phyloP scores from a whole-genome alignment of 169 alveolate species.

The Plasmodium inui region DNA sequence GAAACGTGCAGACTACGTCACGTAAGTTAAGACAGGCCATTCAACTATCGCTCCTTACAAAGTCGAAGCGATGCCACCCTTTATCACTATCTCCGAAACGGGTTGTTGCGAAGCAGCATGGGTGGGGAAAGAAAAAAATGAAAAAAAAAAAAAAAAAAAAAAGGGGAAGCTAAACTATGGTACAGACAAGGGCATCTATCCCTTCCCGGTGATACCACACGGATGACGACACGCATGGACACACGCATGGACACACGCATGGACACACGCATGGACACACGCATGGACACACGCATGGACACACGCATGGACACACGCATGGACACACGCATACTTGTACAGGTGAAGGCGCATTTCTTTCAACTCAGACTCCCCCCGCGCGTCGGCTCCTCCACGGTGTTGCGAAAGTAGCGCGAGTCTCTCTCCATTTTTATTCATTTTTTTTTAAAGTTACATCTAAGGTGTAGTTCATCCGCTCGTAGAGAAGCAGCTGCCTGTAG shows the following conservation, averaged over 20 bases:
- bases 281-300: no score
- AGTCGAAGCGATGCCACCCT: background rate
- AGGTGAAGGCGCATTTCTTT: background rate
- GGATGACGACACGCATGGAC: no score
- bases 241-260: no score
- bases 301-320: background rate
- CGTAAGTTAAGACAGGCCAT: background rate
- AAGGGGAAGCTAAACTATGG: background rate
- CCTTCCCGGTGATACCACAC: background rate
- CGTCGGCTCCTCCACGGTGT: background rate
- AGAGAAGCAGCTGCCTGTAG: conserved; percentile 51
- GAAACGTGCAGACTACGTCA: background rate
- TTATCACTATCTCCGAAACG: background rate
- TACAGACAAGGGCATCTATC: background rate
- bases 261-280: no score
- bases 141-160: background rate
- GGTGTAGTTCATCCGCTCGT: conserved; percentile 65
- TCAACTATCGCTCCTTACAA: background rate
- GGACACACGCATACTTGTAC: background rate
- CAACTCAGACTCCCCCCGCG: background rate
- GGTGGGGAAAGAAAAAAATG: background rate
- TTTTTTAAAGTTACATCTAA: conserved; percentile 24
- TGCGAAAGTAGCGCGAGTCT: background rate
- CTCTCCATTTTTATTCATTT: background rate
- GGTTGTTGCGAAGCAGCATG: background rate